Conservation (phyloP, 2,329 filamentous ascomycete species). For the Claviceps spartinae region DNA sequence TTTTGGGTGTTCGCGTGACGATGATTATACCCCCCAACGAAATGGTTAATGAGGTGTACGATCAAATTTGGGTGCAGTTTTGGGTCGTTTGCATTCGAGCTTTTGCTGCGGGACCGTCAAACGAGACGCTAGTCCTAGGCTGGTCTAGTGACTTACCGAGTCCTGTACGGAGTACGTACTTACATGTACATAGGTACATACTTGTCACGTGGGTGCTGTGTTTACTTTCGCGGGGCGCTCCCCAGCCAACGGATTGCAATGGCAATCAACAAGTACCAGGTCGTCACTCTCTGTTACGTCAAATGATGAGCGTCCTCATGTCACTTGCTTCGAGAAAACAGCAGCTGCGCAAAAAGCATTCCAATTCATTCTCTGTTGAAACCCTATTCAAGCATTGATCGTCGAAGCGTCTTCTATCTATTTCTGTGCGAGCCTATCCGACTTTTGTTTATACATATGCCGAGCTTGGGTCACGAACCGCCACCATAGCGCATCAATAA, state of each 20-base stretch:
- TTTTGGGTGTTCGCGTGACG: not conserved
- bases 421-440: not conserved
- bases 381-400: not conserved
- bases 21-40: not conserved
- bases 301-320: constrained; percentile 10
- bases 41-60: not conserved
- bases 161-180: no score
- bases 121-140: not conserved
- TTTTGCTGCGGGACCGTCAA: not conserved
- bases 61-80: not conserved
- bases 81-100: not conserved
- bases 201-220: constrained; percentile 13
- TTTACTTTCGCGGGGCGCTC: constrained; percentile 16
- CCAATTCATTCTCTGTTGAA: constrained; percentile 10
- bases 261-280: constrained; percentile 3
- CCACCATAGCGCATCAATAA: constrained; percentile 2
- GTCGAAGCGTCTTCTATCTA: not conserved
- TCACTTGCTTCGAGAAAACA: constrained; percentile 13
- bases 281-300: not conserved
- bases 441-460: constrained; percentile 14
- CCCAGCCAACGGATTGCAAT: constrained; percentile 14
- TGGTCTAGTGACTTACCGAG: not conserved
- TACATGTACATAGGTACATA: no score
- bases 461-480: not conserved
- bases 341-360: constrained; percentile 11